Base-by-base conservation (phyloP, 345 rosid genomes). In the Passiflora organensis region DNA sequence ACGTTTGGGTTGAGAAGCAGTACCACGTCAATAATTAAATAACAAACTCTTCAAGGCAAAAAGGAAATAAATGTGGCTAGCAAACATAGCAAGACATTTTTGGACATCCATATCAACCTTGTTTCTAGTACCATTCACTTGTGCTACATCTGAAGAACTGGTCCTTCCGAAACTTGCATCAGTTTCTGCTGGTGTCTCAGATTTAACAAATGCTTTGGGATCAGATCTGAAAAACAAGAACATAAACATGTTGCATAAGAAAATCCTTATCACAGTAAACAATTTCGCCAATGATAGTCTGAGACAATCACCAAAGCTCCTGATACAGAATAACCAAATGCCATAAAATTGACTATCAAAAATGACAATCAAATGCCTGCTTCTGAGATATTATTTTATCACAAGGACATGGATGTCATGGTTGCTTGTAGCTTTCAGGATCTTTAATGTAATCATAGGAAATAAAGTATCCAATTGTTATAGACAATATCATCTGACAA, bases 161-260 rank as follows among this genome's bases (percentile, higher is more conserved):
- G 19, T 28, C 46, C 65, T 19, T 53, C 53, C 64, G 59, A 60
- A 57, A 51, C 43, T 67, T 55, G 55, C 57, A 42, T 68, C 79
- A 55, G 56, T 60, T 51, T 72, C 65, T 63, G 58, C 65, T 3
- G 55, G 63, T 49, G 67, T 63, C 73, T 50, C 55, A 47, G 72
- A 64, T 50, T 69, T 72, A 55, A 50, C 54, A 63, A 76, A 80
- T 5, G 63, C 75, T 59, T 69, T 74, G 62, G 78, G 72, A 71
- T 73, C 78, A 70, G 38, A 64, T 49, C 96, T 88, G 83, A 71
- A 69, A 73, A 50, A 51, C 64, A 41, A 70, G 63, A 63, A 51
- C 8, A 8, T 44, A 14, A 34, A 49, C 28, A 56, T 14, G 14
- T 14, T 13, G 20, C 10, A 22, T 66, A 38, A 56, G 32, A 24